Evolutionary conservation across 2,329 filamentous ascomycete species (phyloP).

Genomic region (Alternaria infectoria): DNA sequence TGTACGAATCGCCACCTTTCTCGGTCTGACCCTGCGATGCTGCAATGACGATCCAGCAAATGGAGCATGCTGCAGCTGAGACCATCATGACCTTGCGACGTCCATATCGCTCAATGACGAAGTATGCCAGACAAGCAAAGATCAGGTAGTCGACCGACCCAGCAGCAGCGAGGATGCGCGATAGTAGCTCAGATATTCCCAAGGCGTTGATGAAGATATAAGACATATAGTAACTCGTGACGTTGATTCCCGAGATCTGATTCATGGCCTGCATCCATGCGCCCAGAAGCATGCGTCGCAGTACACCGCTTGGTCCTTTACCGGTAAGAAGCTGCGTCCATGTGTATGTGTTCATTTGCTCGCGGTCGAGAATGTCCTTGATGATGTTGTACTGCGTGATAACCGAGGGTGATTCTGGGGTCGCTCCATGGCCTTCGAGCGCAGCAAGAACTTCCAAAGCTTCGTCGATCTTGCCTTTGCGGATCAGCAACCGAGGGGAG

Average conservation of each 20-base stretch:
- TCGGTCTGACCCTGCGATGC: conserved; percentile 52
- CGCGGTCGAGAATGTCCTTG: conserved; percentile 51
- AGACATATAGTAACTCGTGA: conserved; percentile 50
- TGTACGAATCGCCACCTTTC: conserved; percentile 52
- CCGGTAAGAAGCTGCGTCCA: conserved; percentile 55
- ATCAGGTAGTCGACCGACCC: conserved; percentile 56
- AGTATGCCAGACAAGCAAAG: conserved; percentile 52
- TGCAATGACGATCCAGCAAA: conserved; percentile 58
- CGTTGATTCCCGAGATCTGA: conserved; percentile 47
- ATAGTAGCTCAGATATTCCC: conserved; percentile 44
- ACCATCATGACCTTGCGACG: conserved; percentile 57
- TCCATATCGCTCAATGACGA: conserved; percentile 58
- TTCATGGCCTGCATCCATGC: conserved; percentile 56
- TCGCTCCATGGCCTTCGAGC: conserved; percentile 49
- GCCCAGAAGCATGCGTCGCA: conserved; percentile 54
- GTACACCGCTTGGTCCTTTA: conserved; percentile 49
- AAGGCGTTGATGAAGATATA: conserved; percentile 53
- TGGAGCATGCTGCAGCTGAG: conserved; percentile 56
- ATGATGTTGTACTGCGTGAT: conserved; percentile 47
- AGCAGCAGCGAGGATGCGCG: conserved; percentile 49
- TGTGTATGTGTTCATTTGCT: conserved; percentile 53
- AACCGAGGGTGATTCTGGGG: conserved; percentile 43
- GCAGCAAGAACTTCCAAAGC: conserved; percentile 45
- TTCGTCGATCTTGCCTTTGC: conserved; percentile 58
- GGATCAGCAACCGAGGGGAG: conserved; percentile 57